These are phyloP conservation scores for Panellus pusillus DNA, from an alignment of 768 basidiomycete genomes.

Conservation along the genomic window DNA sequence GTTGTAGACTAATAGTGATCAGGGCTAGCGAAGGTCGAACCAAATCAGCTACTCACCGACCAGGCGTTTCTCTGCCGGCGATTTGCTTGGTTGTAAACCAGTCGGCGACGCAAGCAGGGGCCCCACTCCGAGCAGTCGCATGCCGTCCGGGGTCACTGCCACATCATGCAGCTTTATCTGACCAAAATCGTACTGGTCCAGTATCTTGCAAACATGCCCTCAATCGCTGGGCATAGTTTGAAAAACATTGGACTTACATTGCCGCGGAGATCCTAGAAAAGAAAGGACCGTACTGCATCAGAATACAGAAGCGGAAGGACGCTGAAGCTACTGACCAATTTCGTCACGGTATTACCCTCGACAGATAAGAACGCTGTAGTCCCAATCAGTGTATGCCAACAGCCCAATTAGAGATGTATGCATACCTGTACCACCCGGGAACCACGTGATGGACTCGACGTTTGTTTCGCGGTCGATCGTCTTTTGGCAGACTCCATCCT, in stretches of 20 bases:
- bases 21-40: not conserved
- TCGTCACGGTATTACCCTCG: constrained; percentile 60
- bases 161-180: constrained; percentile 69
- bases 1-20: constrained; percentile 56
- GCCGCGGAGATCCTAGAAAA: constrained; percentile 55
- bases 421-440: constrained; percentile 60
- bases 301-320: constrained; percentile 5
- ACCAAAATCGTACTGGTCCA: constrained; percentile 59
- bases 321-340: constrained; percentile 44
- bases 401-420: not conserved
- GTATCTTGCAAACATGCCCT: constrained; percentile 34
- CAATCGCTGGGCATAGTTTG: not conserved
- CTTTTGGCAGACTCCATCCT: constrained; percentile 70
- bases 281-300: not conserved
- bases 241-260: constrained; percentile 37
- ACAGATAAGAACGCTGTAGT: constrained; percentile 66
- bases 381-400: not conserved
- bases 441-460: constrained; percentile 70
- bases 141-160: constrained; percentile 65
- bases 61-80: constrained; percentile 69
- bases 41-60: constrained; percentile 46
- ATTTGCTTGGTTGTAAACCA: constrained; percentile 68
- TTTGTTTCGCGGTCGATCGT: constrained; percentile 57
- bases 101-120: constrained; percentile 62
- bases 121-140: constrained; percentile 65